These are phyloP conservation scores for Mercurialis annua DNA, from an alignment of 345 rosid species.

Conservation along the genomic window DNA sequence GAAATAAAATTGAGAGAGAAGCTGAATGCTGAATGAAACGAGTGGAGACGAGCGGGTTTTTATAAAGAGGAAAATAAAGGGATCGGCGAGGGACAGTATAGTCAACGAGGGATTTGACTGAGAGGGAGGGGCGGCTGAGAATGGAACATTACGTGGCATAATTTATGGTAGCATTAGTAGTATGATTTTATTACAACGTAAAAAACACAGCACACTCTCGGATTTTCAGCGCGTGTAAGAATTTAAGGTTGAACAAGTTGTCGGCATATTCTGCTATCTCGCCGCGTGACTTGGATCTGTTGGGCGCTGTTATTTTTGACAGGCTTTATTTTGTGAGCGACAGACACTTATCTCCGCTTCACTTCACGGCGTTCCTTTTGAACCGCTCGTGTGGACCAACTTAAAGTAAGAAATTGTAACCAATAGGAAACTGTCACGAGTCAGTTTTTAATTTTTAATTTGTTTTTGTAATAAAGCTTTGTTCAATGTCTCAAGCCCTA, in stretches of 20 bases:
- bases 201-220: slow-evolving; percentile 14
- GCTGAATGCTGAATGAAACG: neutral
- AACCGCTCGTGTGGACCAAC: slow-evolving; percentile 35
- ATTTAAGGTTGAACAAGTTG: slow-evolving; percentile 26
- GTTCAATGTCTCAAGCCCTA: neutral
- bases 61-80: slow-evolving; percentile 23
- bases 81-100: slow-evolving; percentile 20
- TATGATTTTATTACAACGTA: slow-evolving; percentile 28
- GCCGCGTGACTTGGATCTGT: slow-evolving; percentile 37
- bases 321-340: slow-evolving; percentile 1
- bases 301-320: neutral
- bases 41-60: slow-evolving; percentile 4
- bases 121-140: slow-evolving; percentile 36
- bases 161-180: too few relatives aligned
- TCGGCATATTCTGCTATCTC: slow-evolving; percentile 38
- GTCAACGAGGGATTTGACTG: slow-evolving; percentile 45
- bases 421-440: slow-evolving; percentile 19
- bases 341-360: too few relatives aligned
- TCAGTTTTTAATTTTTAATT: neutral
- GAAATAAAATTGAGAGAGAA: too few relatives aligned
- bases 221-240: slow-evolving; percentile 6
- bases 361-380: slow-evolving; percentile 22
- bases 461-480: slow-evolving; percentile 2
- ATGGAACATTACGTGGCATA: slow-evolving; percentile 28
- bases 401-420: neutral